Percentiles rank a stretch among this genome's conserved stretches.
phyloP scores from a whole-genome alignment of 495 filamentous ascomycete genomes.

The Niebla homalea region DNA sequence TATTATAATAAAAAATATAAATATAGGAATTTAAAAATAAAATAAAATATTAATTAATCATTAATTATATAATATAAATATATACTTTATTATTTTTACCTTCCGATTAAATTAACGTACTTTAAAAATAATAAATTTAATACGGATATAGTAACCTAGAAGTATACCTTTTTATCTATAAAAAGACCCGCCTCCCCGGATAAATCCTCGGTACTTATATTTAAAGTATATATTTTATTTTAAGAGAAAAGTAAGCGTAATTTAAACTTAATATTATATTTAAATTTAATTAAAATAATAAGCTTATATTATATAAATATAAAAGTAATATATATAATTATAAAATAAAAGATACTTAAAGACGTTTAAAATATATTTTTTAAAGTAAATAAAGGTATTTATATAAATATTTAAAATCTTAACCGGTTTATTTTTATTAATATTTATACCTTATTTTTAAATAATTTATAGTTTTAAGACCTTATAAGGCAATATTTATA shows the following conservation, averaged over 20 bases:
- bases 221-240: not conserved
- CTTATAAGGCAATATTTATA: not conserved
- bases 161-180: too few species aligned
- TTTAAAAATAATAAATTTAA: too few species aligned
- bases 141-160: too few species aligned
- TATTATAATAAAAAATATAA: conserved; percentile 1
- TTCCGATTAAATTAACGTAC: not conserved
- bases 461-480: not conserved
- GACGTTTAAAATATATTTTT: too few species aligned
- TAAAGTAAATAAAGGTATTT: too few species aligned
- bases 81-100: not conserved
- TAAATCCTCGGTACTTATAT: too few species aligned
- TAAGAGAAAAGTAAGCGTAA: not conserved
- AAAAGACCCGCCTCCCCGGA: too few species aligned
- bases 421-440: not conserved
- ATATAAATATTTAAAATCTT: too few species aligned
- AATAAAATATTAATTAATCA: not conserved
- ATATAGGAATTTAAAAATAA: not conserved
- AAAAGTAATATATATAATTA: not conserved
- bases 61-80: not conserved
- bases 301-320: not conserved
- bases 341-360: not conserved
- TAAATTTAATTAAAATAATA: not conserved
- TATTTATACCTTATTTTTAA: not conserved
- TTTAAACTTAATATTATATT: not conserved